Conservation (phyloP, 2,329 filamentous ascomycete genomes). For the Metarhizium anisopliae region DNA sequence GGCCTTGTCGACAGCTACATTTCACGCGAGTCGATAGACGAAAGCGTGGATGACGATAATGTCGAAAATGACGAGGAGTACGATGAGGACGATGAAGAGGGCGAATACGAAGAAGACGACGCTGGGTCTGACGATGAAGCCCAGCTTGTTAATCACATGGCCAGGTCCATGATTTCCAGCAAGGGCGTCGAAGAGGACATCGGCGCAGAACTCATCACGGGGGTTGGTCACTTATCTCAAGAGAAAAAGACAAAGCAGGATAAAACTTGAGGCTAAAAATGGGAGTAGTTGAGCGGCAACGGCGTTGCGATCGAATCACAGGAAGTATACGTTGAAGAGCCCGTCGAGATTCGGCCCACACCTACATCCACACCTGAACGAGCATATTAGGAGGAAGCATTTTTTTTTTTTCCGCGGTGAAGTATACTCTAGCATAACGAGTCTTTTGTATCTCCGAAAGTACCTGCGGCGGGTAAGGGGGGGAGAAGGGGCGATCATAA, state of each 20-base stretch:
- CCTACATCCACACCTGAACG: background rate
- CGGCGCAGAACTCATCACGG: conserved; percentile 50
- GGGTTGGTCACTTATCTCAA: conserved; percentile 41
- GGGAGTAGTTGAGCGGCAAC: conserved; percentile 9
- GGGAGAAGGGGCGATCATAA: no score
- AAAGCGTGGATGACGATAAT: conserved; percentile 28
- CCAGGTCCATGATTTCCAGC: conserved; percentile 5
- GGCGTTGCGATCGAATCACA: conserved; percentile 5
- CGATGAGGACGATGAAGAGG: conserved; percentile 25
- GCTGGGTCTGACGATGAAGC: conserved; percentile 12
- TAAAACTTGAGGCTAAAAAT: conserved; percentile 19
- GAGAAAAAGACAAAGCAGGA: background rate
- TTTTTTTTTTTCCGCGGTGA: background rate
- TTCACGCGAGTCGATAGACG: conserved; percentile 39
- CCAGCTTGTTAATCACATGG: conserved; percentile 7
- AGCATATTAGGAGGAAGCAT: background rate
- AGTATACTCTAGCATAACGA: background rate
- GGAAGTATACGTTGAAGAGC: conserved; percentile 12
- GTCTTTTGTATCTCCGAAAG: background rate
- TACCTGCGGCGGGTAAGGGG: background rate
- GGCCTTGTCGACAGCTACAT: conserved; percentile 48
- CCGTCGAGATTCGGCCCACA: conserved; percentile 18
- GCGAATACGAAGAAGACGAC: conserved; percentile 32
- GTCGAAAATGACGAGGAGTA: conserved; percentile 30
- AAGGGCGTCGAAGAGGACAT: conserved; percentile 32